Evolutionary conservation across 306 rosid species (phyloP).

Genomic region (Acacia acuminata): DNA sequence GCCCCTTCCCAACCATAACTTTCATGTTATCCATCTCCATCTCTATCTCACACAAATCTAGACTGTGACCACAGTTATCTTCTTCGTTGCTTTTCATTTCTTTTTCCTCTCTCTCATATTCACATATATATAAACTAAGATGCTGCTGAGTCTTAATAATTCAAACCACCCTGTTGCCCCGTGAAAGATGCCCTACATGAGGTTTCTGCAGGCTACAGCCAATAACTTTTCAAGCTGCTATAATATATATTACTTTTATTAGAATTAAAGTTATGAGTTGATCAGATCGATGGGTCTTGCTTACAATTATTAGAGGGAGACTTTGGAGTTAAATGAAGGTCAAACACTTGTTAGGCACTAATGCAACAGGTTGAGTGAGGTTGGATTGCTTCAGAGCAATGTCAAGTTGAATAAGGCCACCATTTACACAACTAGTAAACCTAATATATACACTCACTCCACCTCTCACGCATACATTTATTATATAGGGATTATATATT

Average conservation of each 20-base stretch:
- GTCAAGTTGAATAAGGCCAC: background rate
- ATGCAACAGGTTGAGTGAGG: background rate
- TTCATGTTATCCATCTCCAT: conserved; percentile 18
- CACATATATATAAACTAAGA: conserved; percentile 8
- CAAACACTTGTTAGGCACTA: conserved; percentile 8
- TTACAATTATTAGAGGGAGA: background rate
- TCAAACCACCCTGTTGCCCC: background rate
- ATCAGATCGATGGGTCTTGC: background rate
- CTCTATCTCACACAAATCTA: conserved; percentile 9
- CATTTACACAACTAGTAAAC: conserved; percentile 21
- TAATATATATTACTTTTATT: background rate
- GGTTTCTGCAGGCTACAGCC: background rate
- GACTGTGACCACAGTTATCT: conserved; percentile 16
- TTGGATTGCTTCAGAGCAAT: conserved; percentile 21
- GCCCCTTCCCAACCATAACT: background rate
- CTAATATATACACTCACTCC: conserved; percentile 38
- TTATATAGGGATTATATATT: background rate
- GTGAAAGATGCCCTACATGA: conserved; percentile 24
- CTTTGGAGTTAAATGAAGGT: background rate
- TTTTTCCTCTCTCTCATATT: background rate
- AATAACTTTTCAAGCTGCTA: background rate
- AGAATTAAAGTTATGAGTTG: background rate
- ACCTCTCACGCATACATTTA: background rate
- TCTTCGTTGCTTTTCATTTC: background rate
- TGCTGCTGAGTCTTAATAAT: conserved; percentile 13